A percentile compares a stretch with the other conserved stretches of the same genome.
These are phyloP conservation scores for Populus hybrid DNA, from an alignment of 441 rosid genomes.

Conservation along the genomic window DNA sequence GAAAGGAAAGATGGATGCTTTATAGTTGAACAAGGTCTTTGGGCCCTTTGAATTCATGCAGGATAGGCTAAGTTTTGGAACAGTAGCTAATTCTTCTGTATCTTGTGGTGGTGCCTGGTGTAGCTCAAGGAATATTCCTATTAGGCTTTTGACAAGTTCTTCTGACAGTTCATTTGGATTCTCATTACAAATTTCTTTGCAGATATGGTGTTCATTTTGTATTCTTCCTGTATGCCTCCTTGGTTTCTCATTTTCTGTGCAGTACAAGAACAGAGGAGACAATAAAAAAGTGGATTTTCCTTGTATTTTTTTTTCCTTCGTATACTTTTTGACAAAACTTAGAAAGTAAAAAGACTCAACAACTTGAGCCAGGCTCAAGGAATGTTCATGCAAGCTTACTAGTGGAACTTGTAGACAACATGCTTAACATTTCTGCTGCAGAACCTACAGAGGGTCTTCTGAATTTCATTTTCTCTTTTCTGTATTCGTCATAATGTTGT, in stretches of 20 bases:
- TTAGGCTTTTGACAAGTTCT: constrained; percentile 64
- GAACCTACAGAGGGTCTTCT: constrained; percentile 67
- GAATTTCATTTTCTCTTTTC: constrained; percentile 37
- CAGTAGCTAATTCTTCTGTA: constrained; percentile 39
- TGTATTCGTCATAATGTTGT: constrained; percentile 41
- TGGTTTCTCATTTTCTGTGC: constrained; percentile 46
- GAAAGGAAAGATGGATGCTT: constrained; percentile 34
- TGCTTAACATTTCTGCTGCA: constrained; percentile 44
- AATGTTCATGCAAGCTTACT: constrained; percentile 34
- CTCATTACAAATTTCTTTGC: constrained; percentile 33
- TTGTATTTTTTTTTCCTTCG: background rate
- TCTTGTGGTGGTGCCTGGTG: constrained; percentile 40
- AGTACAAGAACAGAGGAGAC: constrained; percentile 14
- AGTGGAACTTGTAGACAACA: constrained; percentile 40
- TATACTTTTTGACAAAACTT: background rate
- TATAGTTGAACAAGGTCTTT: constrained; percentile 47
- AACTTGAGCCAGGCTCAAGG: background rate
- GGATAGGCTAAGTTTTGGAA: constrained; percentile 58
- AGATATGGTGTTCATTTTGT: constrained; percentile 29
- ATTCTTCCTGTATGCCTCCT: constrained; percentile 41
- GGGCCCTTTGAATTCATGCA: constrained; percentile 48
- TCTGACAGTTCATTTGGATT: constrained; percentile 75
- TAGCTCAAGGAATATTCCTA: constrained; percentile 62
- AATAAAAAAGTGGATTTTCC: background rate
- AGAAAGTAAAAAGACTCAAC: background rate